These are phyloP conservation scores for Parachaetomium inaequale DNA, from an alignment of 495 filamentous ascomycete species.

Conservation along the genomic window DNA sequence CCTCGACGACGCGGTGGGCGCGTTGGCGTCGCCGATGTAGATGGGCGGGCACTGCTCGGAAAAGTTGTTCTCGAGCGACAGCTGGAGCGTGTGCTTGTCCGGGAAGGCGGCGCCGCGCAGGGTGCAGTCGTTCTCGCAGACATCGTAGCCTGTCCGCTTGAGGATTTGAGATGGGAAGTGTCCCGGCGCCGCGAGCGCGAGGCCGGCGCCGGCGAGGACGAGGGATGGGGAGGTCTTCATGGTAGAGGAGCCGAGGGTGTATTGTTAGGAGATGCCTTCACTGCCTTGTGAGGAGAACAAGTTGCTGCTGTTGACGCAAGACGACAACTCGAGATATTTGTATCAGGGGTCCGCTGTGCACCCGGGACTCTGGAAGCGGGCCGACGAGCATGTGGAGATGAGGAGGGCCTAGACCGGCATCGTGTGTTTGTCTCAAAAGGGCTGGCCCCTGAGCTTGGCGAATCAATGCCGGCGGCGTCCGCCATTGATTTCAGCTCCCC, in stretches of 20 bases:
- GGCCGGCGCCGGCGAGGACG: background rate
- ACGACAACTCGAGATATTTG: background rate
- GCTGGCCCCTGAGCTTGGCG: background rate
- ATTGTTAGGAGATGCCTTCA: no score
- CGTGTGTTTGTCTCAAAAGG: background rate
- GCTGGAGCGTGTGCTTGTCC: slow-evolving; percentile 16
- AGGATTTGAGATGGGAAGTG: background rate
- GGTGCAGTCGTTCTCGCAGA: slow-evolving; percentile 16
- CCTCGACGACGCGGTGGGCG: background rate
- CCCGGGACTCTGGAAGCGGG: no score
- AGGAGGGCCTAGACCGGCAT: background rate
- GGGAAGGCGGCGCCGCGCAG: slow-evolving; percentile 13
- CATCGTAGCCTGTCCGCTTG: slow-evolving; percentile 14
- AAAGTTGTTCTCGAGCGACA: slow-evolving; percentile 9
- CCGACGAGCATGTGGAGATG: background rate
- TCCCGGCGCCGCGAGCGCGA: slow-evolving; percentile 4
- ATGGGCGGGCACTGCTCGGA: slow-evolving; percentile 20
- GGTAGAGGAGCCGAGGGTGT: no score
- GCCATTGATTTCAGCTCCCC: background rate
- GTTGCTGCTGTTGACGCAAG: no score
- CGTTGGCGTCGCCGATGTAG: slow-evolving; percentile 5
- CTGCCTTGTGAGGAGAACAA: no score
- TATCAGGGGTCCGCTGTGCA: no score
- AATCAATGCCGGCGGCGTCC: background rate
- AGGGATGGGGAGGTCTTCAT: slow-evolving; percentile 8